These are phyloP conservation scores for Macroventuria anomochaeta DNA, from an alignment of 2,329 filamentous ascomycete genomes.

Conservation along the genomic window DNA sequence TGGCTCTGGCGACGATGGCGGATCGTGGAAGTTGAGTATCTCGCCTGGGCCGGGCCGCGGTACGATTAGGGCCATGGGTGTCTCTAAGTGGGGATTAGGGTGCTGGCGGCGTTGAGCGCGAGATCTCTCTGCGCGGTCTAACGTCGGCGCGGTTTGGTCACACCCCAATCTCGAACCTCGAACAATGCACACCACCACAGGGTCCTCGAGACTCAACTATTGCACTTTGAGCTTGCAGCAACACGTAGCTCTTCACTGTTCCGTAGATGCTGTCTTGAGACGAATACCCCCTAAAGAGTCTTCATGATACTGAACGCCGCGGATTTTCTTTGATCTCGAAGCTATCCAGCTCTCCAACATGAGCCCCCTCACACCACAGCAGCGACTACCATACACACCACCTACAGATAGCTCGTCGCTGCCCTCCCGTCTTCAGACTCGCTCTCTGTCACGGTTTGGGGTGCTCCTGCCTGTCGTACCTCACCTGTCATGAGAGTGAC, in stretches of 20 bases:
- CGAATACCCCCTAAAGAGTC: too few relatives aligned
- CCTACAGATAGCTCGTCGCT: neutral
- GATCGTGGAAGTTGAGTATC: conserved; percentile 9
- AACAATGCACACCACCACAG: too few relatives aligned
- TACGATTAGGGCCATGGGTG: conserved; percentile 17
- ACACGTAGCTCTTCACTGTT: neutral
- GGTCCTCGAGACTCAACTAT: too few relatives aligned
- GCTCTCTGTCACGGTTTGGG: too few relatives aligned
- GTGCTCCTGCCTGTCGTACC: too few relatives aligned
- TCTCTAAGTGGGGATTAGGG: conserved; percentile 5
- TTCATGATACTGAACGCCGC: too few relatives aligned
- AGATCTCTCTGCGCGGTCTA: neutral
- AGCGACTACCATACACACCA: neutral
- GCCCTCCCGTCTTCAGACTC: neutral
- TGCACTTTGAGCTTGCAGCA: neutral
- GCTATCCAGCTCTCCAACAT: too few relatives aligned
- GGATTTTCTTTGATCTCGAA: too few relatives aligned
- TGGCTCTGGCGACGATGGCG: conserved; percentile 12
- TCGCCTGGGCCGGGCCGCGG: conserved; percentile 13
- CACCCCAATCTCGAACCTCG: too few relatives aligned
- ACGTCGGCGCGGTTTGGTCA: neutral
- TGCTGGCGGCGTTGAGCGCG: neutral
- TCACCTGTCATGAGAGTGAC: too few relatives aligned
- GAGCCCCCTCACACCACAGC: neutral
- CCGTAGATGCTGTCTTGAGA: too few relatives aligned